phyloP scores from a whole-genome alignment of 2,329 filamentous ascomycete genomes.

The Paecilomyces dactylethromorphus region DNA sequence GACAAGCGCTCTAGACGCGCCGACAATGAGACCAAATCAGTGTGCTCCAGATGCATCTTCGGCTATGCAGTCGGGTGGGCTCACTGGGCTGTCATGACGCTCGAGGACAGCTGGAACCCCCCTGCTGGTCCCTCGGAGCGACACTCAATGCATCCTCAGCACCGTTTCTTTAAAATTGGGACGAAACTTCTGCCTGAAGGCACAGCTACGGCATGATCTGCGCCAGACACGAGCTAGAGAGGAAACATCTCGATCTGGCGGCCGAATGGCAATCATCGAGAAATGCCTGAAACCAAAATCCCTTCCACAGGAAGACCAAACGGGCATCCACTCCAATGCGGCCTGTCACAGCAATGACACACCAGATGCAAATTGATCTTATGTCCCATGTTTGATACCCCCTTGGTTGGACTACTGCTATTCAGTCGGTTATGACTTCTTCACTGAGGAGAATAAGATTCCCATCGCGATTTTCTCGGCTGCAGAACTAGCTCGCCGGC shows the following conservation, averaged over 20 bases:
- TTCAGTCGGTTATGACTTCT: not conserved
- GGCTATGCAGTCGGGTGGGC: constrained; percentile 5
- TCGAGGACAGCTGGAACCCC: not conserved
- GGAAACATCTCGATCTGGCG: not conserved
- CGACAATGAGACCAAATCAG: constrained; percentile 8
- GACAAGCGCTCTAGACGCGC: constrained; percentile 30
- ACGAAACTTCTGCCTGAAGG: not conserved
- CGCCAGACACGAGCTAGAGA: not conserved
- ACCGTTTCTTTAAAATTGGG: not conserved
- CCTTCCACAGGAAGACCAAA: not conserved
- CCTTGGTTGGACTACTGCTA: not conserved
- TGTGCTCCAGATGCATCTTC: constrained; percentile 1
- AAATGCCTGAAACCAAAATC: not conserved
- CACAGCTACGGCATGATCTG: not conserved
- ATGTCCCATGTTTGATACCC: not conserved
- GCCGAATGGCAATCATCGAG: not conserved
- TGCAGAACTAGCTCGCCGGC: not conserved
- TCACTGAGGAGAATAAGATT: not conserved
- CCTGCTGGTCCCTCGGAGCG: not conserved
- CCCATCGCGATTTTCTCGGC: not conserved
- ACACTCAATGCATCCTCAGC: not conserved
- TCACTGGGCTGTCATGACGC: not conserved
- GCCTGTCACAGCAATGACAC: not conserved
- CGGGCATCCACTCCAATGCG: not conserved
- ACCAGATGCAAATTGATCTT: not conserved